Conservation (phyloP, 192 early-diverging fungal genomes). For the Umbelopsis isabellina region DNA sequence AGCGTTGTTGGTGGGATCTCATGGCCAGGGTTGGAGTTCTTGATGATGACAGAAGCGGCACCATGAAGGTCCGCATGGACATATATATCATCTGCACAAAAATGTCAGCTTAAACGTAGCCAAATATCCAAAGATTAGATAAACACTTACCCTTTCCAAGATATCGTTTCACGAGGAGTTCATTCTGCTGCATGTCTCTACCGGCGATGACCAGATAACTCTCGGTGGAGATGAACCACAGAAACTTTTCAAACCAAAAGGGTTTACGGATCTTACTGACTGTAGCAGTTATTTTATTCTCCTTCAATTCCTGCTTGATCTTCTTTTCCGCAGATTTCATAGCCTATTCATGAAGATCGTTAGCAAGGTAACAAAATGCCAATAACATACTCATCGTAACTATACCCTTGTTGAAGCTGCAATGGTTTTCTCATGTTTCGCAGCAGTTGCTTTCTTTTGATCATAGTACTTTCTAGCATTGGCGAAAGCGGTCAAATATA, state of each 20-base stretch:
- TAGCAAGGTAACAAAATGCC: not conserved
- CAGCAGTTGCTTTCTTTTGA: conserved; percentile 75
- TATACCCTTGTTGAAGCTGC: conserved; percentile 73
- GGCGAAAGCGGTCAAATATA: conserved; percentile 84
- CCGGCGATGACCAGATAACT: conserved; percentile 94
- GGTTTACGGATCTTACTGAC: conserved; percentile 90
- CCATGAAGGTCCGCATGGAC: conserved; percentile 95
- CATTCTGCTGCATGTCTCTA: conserved; percentile 92
- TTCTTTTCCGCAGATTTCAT: conserved; percentile 91
- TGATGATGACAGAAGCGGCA: conserved; percentile 87
- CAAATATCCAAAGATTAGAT: not conserved
- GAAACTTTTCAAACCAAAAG: conserved; percentile 98
- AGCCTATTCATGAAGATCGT: conserved; percentile 47
- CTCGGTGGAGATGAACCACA: conserved; percentile 94
- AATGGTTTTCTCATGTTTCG: conserved; percentile 91
- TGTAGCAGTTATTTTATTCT: conserved; percentile 71
- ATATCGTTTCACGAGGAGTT: conserved; percentile 81
- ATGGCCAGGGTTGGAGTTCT: conserved; percentile 64
- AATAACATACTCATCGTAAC: no score
- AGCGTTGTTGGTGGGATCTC: conserved; percentile 88
- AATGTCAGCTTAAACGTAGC: conserved; percentile 27
- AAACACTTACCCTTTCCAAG: conserved; percentile 48
- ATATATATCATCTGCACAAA: conserved; percentile 78
- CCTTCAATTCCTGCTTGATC: conserved; percentile 79
- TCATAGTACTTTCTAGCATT: conserved; percentile 92